Conservation (phyloP, 2,329 filamentous ascomycete genomes). For the Bipolaris sorokiniana region DNA sequence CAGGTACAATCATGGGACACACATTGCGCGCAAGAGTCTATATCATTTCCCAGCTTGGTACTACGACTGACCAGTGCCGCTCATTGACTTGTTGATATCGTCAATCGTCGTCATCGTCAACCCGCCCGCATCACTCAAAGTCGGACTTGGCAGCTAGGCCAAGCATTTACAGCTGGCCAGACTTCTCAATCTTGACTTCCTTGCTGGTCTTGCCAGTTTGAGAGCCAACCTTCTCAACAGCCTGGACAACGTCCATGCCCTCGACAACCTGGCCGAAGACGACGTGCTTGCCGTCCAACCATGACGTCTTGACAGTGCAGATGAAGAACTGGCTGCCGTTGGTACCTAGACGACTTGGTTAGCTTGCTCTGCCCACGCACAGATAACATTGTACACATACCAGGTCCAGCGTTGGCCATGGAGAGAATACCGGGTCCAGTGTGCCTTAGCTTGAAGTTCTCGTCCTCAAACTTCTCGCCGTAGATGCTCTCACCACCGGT, state of each 20-base stretch:
- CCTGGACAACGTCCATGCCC: conserved; percentile 34
- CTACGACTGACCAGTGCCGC: conserved; percentile 15
- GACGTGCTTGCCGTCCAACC: conserved; percentile 80
- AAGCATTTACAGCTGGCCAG: conserved; percentile 29
- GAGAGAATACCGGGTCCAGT: conserved; percentile 90
- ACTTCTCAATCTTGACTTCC: conserved; percentile 34
- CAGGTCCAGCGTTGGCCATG: conserved; percentile 94
- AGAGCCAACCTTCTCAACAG: conserved; percentile 33
- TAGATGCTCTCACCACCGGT: conserved; percentile 95
- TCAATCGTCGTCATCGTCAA: conserved; percentile 16
- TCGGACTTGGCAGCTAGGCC: background rate
- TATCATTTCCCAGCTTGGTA: conserved; percentile 26
- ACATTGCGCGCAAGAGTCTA: conserved; percentile 14
- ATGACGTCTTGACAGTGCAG: conserved; percentile 87
- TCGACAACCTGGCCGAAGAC: conserved; percentile 75
- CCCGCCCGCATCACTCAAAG: conserved; percentile 1
- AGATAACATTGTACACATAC: background rate
- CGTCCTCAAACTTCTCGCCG: conserved; percentile 93
- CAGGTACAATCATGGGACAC: background rate
- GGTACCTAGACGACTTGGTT: conserved; percentile 60
- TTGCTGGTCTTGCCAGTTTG: conserved; percentile 28
- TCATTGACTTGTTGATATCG: conserved; percentile 15
- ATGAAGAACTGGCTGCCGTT: conserved; percentile 99
- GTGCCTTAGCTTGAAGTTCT: conserved; percentile 92
- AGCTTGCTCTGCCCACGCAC: background rate